phyloP scores from a whole-genome alignment of 1,139 yeast genomes.

The Yamadazyma aaseri region DNA sequence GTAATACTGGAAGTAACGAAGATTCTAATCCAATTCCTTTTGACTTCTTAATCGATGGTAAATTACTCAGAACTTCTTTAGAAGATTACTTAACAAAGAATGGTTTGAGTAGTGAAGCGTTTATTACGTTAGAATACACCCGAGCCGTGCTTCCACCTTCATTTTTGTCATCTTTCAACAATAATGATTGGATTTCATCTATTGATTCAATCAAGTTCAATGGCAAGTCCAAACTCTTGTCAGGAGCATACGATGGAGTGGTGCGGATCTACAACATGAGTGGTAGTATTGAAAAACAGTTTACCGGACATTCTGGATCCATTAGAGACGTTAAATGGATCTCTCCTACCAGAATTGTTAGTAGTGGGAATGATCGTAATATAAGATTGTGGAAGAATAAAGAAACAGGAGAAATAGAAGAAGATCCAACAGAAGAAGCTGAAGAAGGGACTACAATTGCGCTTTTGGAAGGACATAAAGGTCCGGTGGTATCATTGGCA shows the following conservation, averaged over 20 bases:
- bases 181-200: conserved; percentile 95
- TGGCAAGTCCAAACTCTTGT: conserved; percentile 55
- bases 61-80: conserved; percentile 70
- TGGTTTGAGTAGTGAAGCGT: conserved; percentile 82
- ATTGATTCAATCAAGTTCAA: conserved; percentile 49
- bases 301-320: conserved; percentile 85
- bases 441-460: conserved; percentile 79
- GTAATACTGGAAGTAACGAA: conserved; percentile 24
- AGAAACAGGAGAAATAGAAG: conserved; percentile 25
- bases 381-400: conserved; percentile 82
- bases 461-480: conserved; percentile 83
- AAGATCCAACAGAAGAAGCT: conserved; percentile 33
- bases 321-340: conserved; percentile 80
- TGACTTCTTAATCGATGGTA: conserved; percentile 88
- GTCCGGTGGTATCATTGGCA: conserved; percentile 77
- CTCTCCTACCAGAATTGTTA: conserved; percentile 69
- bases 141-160: conserved; percentile 93
- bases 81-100: conserved; percentile 73
- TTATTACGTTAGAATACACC: conserved; percentile 81
- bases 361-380: conserved; percentile 88
- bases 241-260: conserved; percentile 93
- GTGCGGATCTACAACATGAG: conserved; percentile 85
- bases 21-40: conserved; percentile 75
- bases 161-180: conserved; percentile 80
- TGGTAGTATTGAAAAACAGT: conserved; percentile 80